phyloP scores from a whole-genome alignment of 257 asterid species.

The Solanum bulbocastanum region DNA sequence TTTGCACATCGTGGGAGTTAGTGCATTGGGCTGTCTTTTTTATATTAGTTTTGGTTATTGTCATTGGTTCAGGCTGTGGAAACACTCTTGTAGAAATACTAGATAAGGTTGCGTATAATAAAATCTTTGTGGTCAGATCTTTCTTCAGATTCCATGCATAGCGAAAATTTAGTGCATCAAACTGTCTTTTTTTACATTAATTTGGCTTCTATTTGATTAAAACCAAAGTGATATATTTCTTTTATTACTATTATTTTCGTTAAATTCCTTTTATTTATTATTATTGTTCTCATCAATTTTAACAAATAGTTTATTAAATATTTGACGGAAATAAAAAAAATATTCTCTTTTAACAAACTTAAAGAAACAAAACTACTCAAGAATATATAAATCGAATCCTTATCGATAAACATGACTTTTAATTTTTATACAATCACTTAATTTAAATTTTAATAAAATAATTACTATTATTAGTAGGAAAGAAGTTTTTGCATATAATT shows the following conservation, averaged over 20 bases:
- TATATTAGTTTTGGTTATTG: background rate
- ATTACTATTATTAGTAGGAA: background rate
- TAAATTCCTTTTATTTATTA: too few species aligned
- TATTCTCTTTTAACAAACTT: background rate
- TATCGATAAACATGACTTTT: background rate
- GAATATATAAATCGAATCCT: background rate
- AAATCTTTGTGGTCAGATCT: too few species aligned
- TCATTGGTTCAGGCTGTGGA: too few species aligned
- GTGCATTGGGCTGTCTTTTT: background rate
- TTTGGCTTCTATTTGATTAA: background rate
- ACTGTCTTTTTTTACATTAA: background rate
- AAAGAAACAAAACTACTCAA: background rate
- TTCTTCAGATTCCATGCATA: too few species aligned
- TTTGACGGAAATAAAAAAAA: background rate
- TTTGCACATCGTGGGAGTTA: background rate
- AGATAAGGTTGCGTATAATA: too few species aligned
- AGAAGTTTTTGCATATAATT: background rate
- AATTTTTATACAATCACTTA: background rate
- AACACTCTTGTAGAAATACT: background rate
- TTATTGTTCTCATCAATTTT: background rate
- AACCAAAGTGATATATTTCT: background rate
- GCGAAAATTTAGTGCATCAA: accelerated
- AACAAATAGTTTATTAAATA: background rate
- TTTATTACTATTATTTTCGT: background rate
- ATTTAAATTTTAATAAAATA: background rate